A percentile compares a stretch with the other conserved stretches of the same genome.
Evolutionary conservation across 805 yeast genomes (phyloP).

Genomic region (Ogataea kodamae): DNA sequence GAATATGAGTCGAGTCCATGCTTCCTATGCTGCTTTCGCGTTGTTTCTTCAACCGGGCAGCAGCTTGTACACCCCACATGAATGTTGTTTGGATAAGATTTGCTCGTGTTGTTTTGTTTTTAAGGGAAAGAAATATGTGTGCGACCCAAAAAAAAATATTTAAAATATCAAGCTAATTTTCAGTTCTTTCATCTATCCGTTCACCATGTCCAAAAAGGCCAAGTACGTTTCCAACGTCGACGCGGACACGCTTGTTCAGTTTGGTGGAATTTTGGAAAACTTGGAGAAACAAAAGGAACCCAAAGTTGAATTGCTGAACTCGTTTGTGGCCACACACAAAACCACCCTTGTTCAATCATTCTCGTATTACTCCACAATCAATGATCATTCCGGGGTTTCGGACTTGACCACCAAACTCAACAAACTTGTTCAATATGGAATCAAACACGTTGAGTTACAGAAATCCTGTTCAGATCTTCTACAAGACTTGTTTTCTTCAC

Average conservation of each 20-base stretch:
- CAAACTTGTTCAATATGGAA: constrained; percentile 32
- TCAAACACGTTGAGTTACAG: constrained; percentile 16
- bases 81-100: constrained; percentile 3
- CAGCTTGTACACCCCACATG: constrained; percentile 33
- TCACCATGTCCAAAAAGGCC: constrained; percentile 24
- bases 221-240: constrained; percentile 24
- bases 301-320: constrained; percentile 25
- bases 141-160: constrained; percentile 6
- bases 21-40: constrained; percentile 9
- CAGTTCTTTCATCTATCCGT: constrained; percentile 17
- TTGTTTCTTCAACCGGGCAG: constrained; percentile 16
- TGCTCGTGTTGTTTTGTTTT: constrained; percentile 22
- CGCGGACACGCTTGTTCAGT: constrained; percentile 12
- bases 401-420: constrained; percentile 41
- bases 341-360: constrained; percentile 39
- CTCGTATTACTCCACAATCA: constrained; percentile 41
- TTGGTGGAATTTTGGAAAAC: constrained; percentile 17
- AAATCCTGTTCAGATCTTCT: constrained; percentile 39
- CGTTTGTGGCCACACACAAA: constrained; percentile 31
- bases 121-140: constrained; percentile 2
- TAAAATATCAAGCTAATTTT: constrained; percentile 2
- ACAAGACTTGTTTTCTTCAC: constrained; percentile 47
- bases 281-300: constrained; percentile 19
- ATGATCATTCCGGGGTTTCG: constrained; percentile 52
- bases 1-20: constrained; percentile 19